phyloP scores from a whole-genome alignment of 2,329 filamentous ascomycete genomes.

The Beauveria sp. region DNA sequence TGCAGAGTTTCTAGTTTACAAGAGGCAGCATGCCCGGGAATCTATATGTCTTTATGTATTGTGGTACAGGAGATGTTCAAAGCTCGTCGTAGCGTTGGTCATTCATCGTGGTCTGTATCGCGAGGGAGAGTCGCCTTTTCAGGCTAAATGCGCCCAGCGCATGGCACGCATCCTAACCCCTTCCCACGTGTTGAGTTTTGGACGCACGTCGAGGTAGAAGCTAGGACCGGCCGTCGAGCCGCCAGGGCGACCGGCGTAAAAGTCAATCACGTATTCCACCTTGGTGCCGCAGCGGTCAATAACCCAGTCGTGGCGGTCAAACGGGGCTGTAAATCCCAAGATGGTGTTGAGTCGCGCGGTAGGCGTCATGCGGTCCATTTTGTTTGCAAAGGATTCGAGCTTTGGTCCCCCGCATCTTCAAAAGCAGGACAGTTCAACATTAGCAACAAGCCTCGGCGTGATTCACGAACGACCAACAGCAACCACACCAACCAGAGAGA shows the following conservation, averaged over 20 bases:
- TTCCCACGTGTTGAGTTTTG: constrained; percentile 62
- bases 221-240: constrained; percentile 35
- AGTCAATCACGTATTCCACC: constrained; percentile 96
- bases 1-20: background rate
- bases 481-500: background rate
- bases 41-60: background rate
- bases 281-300: constrained; percentile 81
- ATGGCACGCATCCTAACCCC: constrained; percentile 58
- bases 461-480: no score
- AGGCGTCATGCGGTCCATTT: constrained; percentile 64
- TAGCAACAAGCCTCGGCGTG: background rate
- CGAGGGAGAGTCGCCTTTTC: constrained; percentile 5
- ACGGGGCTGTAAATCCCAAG: constrained; percentile 83
- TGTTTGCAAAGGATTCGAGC: constrained; percentile 75
- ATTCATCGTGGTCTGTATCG: background rate
- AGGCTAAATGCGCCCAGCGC: constrained; percentile 43
- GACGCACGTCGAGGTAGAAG: constrained; percentile 61
- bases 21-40: background rate
- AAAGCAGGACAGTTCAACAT: background rate
- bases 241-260: constrained; percentile 67
- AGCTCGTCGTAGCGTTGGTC: background rate
- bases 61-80: constrained; percentile 9
- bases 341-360: constrained; percentile 75
- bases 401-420: constrained; percentile 62
- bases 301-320: constrained; percentile 96